Conservation (phyloP, 345 rosid genomes). For the Alliaria petiolata region DNA sequence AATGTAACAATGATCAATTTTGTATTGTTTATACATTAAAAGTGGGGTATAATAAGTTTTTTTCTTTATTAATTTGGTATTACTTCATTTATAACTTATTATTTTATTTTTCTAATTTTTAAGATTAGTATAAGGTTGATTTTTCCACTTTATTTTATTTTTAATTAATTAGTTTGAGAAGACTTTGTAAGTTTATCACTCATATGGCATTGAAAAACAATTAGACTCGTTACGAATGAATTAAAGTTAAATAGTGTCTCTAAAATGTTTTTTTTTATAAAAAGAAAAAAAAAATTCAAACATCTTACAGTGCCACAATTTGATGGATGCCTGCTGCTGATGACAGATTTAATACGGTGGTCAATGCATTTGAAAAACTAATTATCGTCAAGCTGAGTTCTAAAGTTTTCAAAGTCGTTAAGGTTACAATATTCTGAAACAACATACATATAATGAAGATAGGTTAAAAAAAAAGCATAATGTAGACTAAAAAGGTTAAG, state of each 20-base stretch:
- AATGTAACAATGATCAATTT: too few species aligned
- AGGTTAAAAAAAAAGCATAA: too few species aligned
- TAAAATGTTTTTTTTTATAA: not conserved
- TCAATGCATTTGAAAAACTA: not conserved
- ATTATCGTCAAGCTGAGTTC: not conserved
- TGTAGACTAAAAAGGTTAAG: not conserved
- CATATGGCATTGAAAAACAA: not conserved
- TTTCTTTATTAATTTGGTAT: not conserved
- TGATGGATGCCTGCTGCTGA: not conserved
- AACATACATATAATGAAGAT: not conserved
- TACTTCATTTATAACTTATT: not conserved
- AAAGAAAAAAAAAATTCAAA: too few species aligned
- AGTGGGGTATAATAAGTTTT: too few species aligned
- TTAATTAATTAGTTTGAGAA: not conserved
- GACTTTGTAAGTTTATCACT: not conserved
- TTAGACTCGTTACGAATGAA: not conserved
- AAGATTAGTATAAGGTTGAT: not conserved
- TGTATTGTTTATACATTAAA: too few species aligned
- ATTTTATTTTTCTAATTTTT: not conserved
- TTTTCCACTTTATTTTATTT: not conserved
- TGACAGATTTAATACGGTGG: too few species aligned
- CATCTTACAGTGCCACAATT: not conserved
- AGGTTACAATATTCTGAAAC: not conserved
- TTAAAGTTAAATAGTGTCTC: not conserved
- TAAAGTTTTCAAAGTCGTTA: not conserved